A percentile compares a stretch with the other conserved stretches of the same genome.
Conservation (phyloP, 179 eudicot species). For the Nepenthes alata region DNA sequence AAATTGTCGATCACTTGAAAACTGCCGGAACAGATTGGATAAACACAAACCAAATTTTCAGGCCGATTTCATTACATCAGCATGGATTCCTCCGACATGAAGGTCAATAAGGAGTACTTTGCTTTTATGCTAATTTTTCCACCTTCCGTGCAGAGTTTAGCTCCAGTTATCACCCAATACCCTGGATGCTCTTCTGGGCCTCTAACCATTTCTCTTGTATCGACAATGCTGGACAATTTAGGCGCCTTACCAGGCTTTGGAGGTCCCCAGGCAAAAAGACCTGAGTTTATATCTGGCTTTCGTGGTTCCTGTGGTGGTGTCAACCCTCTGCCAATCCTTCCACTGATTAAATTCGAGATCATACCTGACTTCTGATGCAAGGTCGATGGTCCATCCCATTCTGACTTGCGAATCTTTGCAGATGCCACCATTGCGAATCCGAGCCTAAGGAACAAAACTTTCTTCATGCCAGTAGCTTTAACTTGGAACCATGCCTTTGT, state of each 20-base stretch:
- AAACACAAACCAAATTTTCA: not conserved
- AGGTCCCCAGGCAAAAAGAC: slow-evolving; percentile 71
- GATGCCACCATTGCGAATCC: slow-evolving; percentile 72
- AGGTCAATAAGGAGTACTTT: slow-evolving; percentile 60
- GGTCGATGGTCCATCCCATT: slow-evolving; percentile 65
- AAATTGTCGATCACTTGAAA: too few species aligned
- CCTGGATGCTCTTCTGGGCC: slow-evolving; percentile 97
- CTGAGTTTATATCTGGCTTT: slow-evolving; percentile 83
- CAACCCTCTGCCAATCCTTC: slow-evolving; percentile 53
- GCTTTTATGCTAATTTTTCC: slow-evolving; percentile 67
- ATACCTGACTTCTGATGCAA: slow-evolving; percentile 65
- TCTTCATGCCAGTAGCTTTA: slow-evolving; percentile 60
- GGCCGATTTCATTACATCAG: slow-evolving; percentile 12
- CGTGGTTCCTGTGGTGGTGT: slow-evolving; percentile 24
- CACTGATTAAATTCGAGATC: slow-evolving; percentile 67
- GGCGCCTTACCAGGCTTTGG: slow-evolving; percentile 57
- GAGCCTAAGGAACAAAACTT: slow-evolving; percentile 66
- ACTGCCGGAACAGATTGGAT: slow-evolving; percentile 1
- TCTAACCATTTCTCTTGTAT: slow-evolving; percentile 71
- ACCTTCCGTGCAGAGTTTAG: slow-evolving; percentile 59
- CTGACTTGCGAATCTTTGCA: slow-evolving; percentile 48
- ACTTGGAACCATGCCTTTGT: slow-evolving; percentile 94
- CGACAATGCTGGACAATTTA: slow-evolving; percentile 53
- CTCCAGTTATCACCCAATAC: slow-evolving; percentile 91
- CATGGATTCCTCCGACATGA: slow-evolving; percentile 45